A percentile compares a stretch with the other conserved stretches of the same genome.
These are phyloP conservation scores for Apiospora phragmitis DNA, from an alignment of 2,329 filamentous ascomycete species.

Conservation along the genomic window DNA sequence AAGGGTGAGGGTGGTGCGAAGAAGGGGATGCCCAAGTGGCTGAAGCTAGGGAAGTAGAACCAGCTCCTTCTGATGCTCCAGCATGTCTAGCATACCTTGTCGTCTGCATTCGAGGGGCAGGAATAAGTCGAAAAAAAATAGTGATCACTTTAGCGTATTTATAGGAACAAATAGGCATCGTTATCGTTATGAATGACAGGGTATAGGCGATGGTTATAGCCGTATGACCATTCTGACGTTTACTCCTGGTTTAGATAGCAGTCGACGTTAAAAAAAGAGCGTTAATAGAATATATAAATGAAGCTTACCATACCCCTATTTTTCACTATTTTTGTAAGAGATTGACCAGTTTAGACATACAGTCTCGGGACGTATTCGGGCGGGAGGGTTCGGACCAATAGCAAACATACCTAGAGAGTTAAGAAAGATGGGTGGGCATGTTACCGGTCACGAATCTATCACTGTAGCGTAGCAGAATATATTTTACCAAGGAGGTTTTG, in stretches of 20 bases:
- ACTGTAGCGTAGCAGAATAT: neutral
- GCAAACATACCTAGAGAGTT: neutral
- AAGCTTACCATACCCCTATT: neutral
- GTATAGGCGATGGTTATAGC: neutral
- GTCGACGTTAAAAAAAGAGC: neutral
- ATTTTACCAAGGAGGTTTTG: neutral
- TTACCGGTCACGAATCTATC: neutral
- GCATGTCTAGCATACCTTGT: neutral
- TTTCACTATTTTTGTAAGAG: neutral
- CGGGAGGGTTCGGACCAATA: no score
- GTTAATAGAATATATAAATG: neutral
- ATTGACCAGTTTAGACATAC: neutral
- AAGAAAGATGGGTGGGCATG: neutral
- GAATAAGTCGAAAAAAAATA: neutral
- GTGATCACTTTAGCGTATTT: neutral
- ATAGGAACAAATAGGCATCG: neutral
- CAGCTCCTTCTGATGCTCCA: neutral
- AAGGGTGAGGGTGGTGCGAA: conserved; percentile 32
- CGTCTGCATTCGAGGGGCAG: neutral
- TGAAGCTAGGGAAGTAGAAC: conserved; percentile 1
- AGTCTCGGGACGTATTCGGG: neutral
- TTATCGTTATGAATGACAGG: neutral
- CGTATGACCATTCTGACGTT: neutral
- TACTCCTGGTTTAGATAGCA: neutral
- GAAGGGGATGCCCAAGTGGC: conserved; percentile 9